Conservation (phyloP, 306 rosid species). For the Trifolium fragiferum region DNA sequence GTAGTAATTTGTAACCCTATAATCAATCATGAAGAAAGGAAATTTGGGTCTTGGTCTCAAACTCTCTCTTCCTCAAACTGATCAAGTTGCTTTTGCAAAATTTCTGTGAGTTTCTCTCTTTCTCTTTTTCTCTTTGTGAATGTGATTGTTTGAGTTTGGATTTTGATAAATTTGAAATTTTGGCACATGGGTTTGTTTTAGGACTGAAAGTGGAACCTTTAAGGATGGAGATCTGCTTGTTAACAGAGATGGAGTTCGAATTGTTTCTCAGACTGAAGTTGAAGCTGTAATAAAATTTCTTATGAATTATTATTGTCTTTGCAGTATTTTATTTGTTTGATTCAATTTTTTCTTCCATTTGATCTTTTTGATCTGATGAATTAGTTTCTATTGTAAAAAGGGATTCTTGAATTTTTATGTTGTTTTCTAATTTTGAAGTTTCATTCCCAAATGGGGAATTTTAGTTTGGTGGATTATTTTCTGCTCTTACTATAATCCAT, state of each 20-base stretch:
- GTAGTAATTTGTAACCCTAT: neutral
- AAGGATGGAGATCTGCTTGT: conserved; percentile 95
- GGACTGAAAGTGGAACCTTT: conserved; percentile 96
- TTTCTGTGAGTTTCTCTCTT: conserved; percentile 65
- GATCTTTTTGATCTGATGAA: conserved; percentile 44
- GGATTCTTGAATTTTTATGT: neutral
- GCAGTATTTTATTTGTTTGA: conserved; percentile 20
- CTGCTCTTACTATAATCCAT: conserved; percentile 5
- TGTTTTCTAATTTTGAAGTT: conserved; percentile 16
- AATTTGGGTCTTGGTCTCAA: conserved; percentile 61
- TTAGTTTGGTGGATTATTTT: neutral
- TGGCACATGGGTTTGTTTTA: conserved; percentile 44
- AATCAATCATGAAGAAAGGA: conserved; percentile 70
- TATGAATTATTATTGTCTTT: neutral
- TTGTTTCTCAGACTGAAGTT: conserved; percentile 75
- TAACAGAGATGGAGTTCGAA: conserved; percentile 88
- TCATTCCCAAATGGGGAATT: conserved; percentile 16
- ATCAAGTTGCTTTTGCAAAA: conserved; percentile 65
- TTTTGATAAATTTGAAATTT: conserved; percentile 44
- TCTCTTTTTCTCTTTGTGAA: conserved; percentile 17
- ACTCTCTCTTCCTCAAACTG: conserved; percentile 76
- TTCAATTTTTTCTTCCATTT: conserved; percentile 37
- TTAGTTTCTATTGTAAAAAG: neutral
- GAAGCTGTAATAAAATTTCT: conserved; percentile 68
- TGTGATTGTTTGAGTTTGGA: conserved; percentile 26